Evolutionary conservation across 2,329 filamentous ascomycete species (phyloP), one percentile per base, ranked within the genome.

Genomic region (Penicillium glabrum): DNA sequence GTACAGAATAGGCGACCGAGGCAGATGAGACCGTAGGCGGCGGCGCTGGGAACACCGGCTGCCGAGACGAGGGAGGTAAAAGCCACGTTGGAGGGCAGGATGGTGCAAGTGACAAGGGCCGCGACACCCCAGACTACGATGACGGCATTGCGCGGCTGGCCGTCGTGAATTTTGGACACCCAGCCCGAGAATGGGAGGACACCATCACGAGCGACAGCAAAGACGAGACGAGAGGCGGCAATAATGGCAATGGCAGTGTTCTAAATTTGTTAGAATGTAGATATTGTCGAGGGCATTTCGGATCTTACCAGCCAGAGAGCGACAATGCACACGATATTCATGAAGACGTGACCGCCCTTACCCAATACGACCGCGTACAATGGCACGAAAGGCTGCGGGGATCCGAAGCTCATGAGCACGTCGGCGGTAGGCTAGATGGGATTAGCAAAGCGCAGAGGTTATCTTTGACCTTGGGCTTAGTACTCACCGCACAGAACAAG

Each of bases 191-290:
- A 85, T 0, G 84, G 84, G 3, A 86, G 74, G 21, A 86, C 82
- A 35, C 83, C 83, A 63, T 87, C 84, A 58, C 48, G 39, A 59
- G 63, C 46, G 58, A 65, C 49, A 21, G 54, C 55, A 27, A 61
- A 51, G 49, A 87, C 83, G 2, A 86, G 76, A n/a, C 84, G 80
- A 4, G 83, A 86, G 14, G 82, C 82, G 8, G 83, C 84, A 13
- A 85, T 78, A 45, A 85, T 80, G 21, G 83, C 82, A 54, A 86
- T 83, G 0, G 83, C 83, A 1, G 83, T 85, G 67, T 86, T 86
- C 81, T 74, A 21, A 11, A 14, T 5, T 24, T 19, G 51, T 52
- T 53, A 56, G 50, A 19, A 52, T 31, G 21, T 9, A 29, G 21
- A 21, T 14, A n/a, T 24, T 10, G 53, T 10, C 0, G 24, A 8